Conservation (phyloP, 2,329 filamentous ascomycete genomes). For the Aspergillus fructus region DNA sequence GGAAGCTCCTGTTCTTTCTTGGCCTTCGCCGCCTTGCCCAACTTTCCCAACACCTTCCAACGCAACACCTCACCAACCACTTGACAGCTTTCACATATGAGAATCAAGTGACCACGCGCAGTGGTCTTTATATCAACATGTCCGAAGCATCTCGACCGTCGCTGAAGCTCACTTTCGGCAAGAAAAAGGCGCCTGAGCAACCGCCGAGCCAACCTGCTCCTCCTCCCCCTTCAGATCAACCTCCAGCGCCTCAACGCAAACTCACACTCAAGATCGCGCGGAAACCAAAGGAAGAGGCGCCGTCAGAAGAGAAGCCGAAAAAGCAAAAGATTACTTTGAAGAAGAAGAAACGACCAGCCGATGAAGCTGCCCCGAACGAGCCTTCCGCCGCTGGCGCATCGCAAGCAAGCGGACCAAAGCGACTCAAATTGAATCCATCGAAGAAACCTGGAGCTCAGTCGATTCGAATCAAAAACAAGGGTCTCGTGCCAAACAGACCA, state of each 20-base stretch:
- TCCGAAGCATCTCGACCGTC: slow-evolving; percentile 34
- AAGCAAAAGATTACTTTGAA: slow-evolving; percentile 38
- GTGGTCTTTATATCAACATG: slow-evolving; percentile 27
- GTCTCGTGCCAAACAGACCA: slow-evolving; percentile 66
- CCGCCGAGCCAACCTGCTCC: slow-evolving; percentile 20
- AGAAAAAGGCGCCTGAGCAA: slow-evolving; percentile 34
- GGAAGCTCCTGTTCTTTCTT: slow-evolving; percentile 1
- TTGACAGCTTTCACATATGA: not conserved
- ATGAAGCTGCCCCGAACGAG: slow-evolving; percentile 27
- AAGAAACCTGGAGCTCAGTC: slow-evolving; percentile 42
- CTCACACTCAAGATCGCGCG: slow-evolving; percentile 43
- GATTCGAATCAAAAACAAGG: slow-evolving; percentile 64
- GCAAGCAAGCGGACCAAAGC: slow-evolving; percentile 33
- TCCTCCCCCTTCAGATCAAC: slow-evolving; percentile 21
- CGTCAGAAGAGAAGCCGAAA: slow-evolving; percentile 11
- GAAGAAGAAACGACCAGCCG: slow-evolving; percentile 41
- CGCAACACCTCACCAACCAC: not conserved
- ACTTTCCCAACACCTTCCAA: slow-evolving; percentile 3
- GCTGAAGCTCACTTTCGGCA: slow-evolving; percentile 45
- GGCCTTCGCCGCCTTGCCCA: slow-evolving; percentile 5
- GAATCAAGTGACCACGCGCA: not conserved
- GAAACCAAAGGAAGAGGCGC: slow-evolving; percentile 24
- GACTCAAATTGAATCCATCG: slow-evolving; percentile 39
- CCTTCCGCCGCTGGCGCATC: slow-evolving; percentile 20
- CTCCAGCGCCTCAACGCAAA: slow-evolving; percentile 35